Conservation (phyloP, 1,284 basidiomycete genomes). For the Pseudozyma flocculosa region DNA sequence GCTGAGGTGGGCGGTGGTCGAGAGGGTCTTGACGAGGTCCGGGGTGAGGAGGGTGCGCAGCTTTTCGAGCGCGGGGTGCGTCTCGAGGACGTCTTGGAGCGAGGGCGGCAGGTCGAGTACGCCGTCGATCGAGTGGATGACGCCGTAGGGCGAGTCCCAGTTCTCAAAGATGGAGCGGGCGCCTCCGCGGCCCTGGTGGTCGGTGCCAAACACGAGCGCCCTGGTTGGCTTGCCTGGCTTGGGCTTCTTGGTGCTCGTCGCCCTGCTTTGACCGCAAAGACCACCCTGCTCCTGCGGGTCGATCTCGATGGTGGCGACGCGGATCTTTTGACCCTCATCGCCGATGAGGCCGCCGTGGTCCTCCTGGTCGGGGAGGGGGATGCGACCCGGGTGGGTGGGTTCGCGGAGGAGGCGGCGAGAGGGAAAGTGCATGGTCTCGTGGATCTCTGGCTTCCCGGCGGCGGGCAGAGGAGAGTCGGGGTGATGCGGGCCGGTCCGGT, state of each 20-base stretch:
- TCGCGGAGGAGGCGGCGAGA: constrained; percentile 82
- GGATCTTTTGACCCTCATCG: constrained; percentile 76
- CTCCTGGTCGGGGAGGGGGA: constrained; percentile 48
- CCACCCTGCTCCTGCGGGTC: not conserved
- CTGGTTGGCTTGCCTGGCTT: constrained; percentile 1
- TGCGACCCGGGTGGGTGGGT: constrained; percentile 54
- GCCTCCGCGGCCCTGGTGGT: constrained; percentile 73
- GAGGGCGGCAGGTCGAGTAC: constrained; percentile 76
- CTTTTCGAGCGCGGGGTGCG: constrained; percentile 44
- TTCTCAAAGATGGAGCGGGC: constrained; percentile 57
- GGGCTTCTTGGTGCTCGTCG: constrained; percentile 50
- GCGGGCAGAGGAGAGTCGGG: constrained; percentile 69
- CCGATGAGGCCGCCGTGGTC: constrained; percentile 71
- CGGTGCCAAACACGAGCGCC: constrained; percentile 64
- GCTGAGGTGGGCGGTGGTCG: constrained; percentile 68
- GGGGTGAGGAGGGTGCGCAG: constrained; percentile 57
- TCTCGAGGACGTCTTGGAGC: constrained; percentile 60
- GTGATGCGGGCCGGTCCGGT: constrained; percentile 63
- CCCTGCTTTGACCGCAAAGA: no score
- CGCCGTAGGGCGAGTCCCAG: constrained; percentile 65
- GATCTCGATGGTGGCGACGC: constrained; percentile 61
- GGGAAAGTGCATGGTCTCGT: constrained; percentile 61
- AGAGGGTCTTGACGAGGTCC: constrained; percentile 32
- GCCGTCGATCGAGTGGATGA: constrained; percentile 72
- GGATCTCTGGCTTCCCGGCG: constrained; percentile 54